phyloP scores from a whole-genome alignment of 352 stramenopile genomes.

The Phytophthora fragariae region DNA sequence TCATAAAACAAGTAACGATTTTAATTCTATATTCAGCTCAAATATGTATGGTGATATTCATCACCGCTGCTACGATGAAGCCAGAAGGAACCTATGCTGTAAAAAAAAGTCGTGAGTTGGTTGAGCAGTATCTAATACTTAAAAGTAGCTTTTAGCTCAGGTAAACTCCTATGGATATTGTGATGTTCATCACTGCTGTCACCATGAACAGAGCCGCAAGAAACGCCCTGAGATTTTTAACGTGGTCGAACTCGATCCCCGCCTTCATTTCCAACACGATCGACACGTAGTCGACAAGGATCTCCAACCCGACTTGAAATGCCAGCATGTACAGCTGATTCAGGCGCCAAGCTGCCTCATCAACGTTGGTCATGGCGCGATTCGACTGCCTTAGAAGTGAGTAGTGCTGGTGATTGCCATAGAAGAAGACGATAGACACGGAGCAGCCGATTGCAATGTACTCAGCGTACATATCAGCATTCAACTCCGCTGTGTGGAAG shows the following conservation, averaged over 20 bases:
- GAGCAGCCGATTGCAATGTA: conserved; percentile 52
- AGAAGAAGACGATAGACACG: conserved; percentile 39
- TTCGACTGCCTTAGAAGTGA: conserved; percentile 15
- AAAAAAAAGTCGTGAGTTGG: too few species aligned
- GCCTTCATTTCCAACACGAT: conserved; percentile 26
- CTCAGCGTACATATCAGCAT: conserved; percentile 44
- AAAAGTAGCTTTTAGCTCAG: not conserved
- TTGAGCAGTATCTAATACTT: too few species aligned
- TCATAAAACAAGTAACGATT: too few species aligned
- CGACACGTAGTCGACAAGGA: conserved; percentile 32
- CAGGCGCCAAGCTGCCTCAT: conserved; percentile 1
- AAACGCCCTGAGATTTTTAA: conserved; percentile 27
- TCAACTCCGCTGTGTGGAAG: conserved; percentile 24
- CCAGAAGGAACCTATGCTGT: too few species aligned
- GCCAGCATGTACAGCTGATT: conserved; percentile 10
- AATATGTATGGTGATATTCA: too few species aligned
- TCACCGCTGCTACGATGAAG: too few species aligned
- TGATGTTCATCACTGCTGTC: conserved; percentile 17
- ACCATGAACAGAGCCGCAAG: conserved; percentile 36
- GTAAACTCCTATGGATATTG: not conserved
- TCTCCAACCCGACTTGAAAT: conserved; percentile 20
- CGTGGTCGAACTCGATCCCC: conserved; percentile 24
- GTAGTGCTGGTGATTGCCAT: conserved; percentile 37
- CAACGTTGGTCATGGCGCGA: not conserved
- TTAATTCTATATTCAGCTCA: too few species aligned